Conservation (phyloP, 495 filamentous ascomycete species). For the Ramalina peruviana region DNA sequence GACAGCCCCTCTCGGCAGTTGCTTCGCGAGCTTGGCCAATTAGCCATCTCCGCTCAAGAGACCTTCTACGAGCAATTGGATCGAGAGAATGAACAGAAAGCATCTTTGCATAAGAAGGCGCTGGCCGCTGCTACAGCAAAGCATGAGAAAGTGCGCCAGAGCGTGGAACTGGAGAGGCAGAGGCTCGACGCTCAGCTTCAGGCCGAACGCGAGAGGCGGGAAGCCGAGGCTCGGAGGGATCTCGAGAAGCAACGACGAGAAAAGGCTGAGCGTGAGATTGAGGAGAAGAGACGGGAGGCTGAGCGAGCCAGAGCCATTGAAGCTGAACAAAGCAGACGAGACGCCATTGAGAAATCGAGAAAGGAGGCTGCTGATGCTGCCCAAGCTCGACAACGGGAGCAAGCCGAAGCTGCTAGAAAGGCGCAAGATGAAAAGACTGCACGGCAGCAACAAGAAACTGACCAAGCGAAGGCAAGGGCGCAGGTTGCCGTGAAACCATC, state of each 20-base stretch:
- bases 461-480: constrained; percentile 1
- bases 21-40: constrained; percentile 28
- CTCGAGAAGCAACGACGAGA: constrained; percentile 25
- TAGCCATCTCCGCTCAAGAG: constrained; percentile 20
- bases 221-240: constrained; percentile 39
- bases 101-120: constrained; percentile 40
- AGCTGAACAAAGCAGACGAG: constrained; percentile 20
- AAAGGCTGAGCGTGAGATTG: constrained; percentile 26
- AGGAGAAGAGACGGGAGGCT: constrained; percentile 11
- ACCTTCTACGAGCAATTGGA: constrained; percentile 33
- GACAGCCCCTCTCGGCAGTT: constrained; percentile 39
- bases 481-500: neutral
- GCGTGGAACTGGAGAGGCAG: constrained; percentile 37
- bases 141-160: constrained; percentile 49
- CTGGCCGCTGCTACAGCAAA: constrained; percentile 46
- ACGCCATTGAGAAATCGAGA: constrained; percentile 15
- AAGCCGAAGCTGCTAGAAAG: constrained; percentile 6
- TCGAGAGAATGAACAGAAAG: constrained; percentile 27
- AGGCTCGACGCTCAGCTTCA: constrained; percentile 21
- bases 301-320: constrained; percentile 21
- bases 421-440: constrained; percentile 26
- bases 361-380: constrained; percentile 14
- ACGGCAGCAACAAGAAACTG: constrained; percentile 27
- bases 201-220: constrained; percentile 9
- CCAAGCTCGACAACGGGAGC: constrained; percentile 22